Conservation (phyloP, 164 flowering plant genomes). For the Aristolochia contorta region DNA sequence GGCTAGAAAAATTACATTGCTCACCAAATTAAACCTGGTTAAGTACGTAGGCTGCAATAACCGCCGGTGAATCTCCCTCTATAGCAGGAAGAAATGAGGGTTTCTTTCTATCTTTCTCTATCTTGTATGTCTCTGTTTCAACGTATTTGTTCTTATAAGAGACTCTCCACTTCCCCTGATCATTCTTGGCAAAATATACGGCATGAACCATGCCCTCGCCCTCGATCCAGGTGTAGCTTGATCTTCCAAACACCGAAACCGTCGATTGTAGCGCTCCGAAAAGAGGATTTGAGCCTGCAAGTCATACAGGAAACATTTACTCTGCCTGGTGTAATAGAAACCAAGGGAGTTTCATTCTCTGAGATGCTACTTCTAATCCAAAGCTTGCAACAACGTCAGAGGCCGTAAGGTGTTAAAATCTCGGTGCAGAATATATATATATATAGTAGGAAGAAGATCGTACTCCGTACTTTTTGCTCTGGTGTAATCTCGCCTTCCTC, state of each 20-base stretch:
- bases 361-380: background rate
- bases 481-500: no score
- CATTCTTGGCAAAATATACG: conserved; percentile 30
- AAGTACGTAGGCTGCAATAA: conserved; percentile 30
- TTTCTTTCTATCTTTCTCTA: conserved; percentile 31
- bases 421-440: no score
- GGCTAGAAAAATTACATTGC: background rate
- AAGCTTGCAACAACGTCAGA: no score
- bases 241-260: conserved; percentile 38
- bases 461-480: no score
- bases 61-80: conserved; percentile 41
- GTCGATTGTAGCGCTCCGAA: conserved; percentile 48
- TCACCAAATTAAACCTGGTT: conserved; percentile 26
- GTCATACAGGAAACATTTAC: background rate
- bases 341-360: background rate
- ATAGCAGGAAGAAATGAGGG: conserved; percentile 43
- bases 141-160: conserved; percentile 49
- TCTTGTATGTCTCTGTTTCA: conserved; percentile 38
- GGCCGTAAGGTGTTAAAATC: no score
- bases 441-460: no score
- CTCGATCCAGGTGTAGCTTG: conserved; percentile 50
- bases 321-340: background rate
- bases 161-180: conserved; percentile 26
- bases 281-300: conserved; percentile 56
- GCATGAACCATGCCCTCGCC: conserved; percentile 78